These are phyloP conservation scores for Choanephora cucurbitarum DNA, from an alignment of 371 early-diverging fungal genomes.

Conservation along the genomic window DNA sequence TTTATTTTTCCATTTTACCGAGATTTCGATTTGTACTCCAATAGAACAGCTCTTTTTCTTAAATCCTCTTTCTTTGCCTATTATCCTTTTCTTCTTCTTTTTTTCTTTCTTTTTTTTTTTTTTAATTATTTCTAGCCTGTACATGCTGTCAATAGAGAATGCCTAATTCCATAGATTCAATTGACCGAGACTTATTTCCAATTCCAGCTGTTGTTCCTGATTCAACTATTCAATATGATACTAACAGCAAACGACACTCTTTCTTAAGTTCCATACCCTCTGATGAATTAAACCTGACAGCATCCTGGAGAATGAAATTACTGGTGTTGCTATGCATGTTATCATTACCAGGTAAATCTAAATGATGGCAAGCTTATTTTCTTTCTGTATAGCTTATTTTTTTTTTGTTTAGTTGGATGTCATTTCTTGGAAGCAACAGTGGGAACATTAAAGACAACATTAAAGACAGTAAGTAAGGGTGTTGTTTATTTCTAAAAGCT, in stretches of 20 bases:
- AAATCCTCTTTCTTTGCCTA: neutral
- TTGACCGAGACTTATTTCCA: conserved; percentile 13
- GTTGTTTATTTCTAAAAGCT: no score
- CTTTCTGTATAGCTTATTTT: neutral
- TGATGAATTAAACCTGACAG: conserved; percentile 5
- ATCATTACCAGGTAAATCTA: conserved; percentile 22
- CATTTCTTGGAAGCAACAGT: conserved; percentile 48
- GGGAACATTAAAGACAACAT: conserved; percentile 43
- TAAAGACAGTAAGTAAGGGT: conserved; percentile 44
- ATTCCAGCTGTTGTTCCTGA: neutral
- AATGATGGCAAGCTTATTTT: neutral
- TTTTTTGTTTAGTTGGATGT: conserved; percentile 31
- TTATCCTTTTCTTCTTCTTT: neutral
- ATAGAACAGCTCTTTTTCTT: no score
- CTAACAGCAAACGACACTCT: conserved; percentile 1
- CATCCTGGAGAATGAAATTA: conserved; percentile 23
- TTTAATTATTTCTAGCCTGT: neutral
- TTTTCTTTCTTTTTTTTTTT: conserved; percentile 1
- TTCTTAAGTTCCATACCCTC: conserved; percentile 10
- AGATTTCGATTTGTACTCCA: no score
- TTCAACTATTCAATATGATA: conserved; percentile 6
- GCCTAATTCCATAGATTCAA: conserved; percentile 3
- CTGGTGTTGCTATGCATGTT: conserved; percentile 22
- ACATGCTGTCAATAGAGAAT: neutral
- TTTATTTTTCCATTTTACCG: conserved; percentile 7